Evolutionary conservation across 2,329 filamentous ascomycete species (phyloP).

Genomic region (Hypoxylon sp.): DNA sequence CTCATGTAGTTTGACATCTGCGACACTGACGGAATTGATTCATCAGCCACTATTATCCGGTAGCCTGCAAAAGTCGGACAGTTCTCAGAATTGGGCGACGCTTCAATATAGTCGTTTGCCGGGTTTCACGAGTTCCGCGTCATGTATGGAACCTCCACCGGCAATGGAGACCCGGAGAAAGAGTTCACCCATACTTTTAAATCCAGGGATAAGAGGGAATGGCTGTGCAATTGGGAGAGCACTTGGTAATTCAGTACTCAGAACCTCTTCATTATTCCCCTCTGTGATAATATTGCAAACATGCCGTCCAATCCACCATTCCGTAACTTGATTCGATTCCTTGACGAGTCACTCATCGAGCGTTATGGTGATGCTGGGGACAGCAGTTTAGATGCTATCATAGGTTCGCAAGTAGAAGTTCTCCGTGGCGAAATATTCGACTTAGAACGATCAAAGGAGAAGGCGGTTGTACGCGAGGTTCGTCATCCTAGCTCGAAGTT

Average conservation of each 20-base stretch:
- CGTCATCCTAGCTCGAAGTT: neutral
- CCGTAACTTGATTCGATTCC: slow-evolving; percentile 26
- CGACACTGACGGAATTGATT: too few species aligned
- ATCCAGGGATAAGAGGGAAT: slow-evolving; percentile 6
- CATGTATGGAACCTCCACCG: slow-evolving; percentile 14
- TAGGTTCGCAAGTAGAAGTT: slow-evolving; percentile 20
- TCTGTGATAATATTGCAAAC: neutral
- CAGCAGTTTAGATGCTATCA: slow-evolving; percentile 10
- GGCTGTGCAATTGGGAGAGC: neutral
- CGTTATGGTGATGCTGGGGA: slow-evolving; percentile 24
- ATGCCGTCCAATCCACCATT: slow-evolving; percentile 15
- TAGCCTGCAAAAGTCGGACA: neutral
- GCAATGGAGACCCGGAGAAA: slow-evolving; percentile 13
- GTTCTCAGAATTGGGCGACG: neutral
- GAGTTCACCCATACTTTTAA: neutral
- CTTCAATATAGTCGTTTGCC: neutral
- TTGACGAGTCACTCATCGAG: slow-evolving; percentile 21
- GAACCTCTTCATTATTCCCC: neutral
- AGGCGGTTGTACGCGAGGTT: slow-evolving; percentile 22
- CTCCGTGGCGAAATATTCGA: slow-evolving; percentile 18
- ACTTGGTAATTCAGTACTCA: neutral
- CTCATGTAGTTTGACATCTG: too few species aligned
- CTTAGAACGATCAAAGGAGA: slow-evolving; percentile 11
- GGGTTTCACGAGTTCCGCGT: neutral
- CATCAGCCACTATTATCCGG: too few species aligned